Evolutionary conservation across 768 basidiomycete species (phyloP).

Genomic region (Mrakia hoshinonis): DNA sequence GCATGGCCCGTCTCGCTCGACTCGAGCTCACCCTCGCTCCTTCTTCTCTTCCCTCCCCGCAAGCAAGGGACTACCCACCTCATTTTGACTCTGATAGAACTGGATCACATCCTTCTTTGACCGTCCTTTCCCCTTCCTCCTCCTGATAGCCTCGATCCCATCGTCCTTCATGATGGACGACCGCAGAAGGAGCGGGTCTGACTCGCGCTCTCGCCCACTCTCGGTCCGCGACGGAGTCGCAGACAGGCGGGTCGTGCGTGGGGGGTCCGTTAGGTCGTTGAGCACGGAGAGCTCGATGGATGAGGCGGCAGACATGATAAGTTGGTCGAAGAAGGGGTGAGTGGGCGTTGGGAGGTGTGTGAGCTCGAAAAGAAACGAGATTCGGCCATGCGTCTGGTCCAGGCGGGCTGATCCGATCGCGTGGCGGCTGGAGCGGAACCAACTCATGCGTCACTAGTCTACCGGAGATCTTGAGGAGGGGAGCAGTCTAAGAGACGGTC

Average conservation of each 20-base stretch:
- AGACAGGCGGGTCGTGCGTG: background rate
- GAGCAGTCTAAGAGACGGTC: no score
- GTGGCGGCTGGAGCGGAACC: no score
- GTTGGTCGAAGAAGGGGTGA: background rate
- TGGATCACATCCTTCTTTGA: constrained; percentile 35
- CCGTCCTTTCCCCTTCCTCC: constrained; percentile 8
- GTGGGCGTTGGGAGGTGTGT: background rate
- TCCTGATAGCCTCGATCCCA: background rate
- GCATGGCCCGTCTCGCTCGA: background rate
- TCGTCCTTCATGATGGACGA: constrained; percentile 3
- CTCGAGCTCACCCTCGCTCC: background rate
- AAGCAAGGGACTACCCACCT: constrained; percentile 16
- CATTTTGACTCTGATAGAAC: constrained; percentile 41
- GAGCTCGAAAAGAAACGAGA: background rate
- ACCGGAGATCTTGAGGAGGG: no score
- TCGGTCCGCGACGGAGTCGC: background rate
- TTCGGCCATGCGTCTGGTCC: no score
- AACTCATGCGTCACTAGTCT: no score
- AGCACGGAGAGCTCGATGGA: background rate
- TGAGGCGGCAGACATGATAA: background rate
- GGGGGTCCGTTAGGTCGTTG: background rate
- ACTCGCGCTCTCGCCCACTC: background rate
- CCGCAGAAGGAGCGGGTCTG: constrained; percentile 11
- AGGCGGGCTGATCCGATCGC: no score
- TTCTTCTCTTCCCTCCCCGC: background rate